phyloP scores from a whole-genome alignment of 139 green algal species.

The Asterochloris sp. region DNA sequence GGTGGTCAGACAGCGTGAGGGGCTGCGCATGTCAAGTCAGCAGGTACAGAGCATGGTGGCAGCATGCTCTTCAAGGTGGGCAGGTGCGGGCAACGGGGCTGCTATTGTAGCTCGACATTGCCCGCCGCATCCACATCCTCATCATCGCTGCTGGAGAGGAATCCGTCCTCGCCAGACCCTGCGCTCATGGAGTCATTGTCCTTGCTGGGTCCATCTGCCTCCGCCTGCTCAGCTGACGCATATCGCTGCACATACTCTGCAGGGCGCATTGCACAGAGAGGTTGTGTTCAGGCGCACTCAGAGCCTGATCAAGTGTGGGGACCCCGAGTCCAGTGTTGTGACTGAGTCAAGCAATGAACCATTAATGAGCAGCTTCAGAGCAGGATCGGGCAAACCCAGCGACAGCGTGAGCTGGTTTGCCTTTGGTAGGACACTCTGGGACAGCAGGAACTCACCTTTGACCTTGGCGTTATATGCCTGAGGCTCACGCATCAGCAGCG shows the following conservation, averaged over 20 bases:
- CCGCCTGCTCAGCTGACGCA: conserved; percentile 48
- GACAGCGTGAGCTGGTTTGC: neutral
- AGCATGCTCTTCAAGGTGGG: too few relatives aligned
- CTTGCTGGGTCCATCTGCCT: conserved; percentile 24
- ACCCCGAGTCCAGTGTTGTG: neutral
- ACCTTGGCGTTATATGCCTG: conserved; percentile 90
- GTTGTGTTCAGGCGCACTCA: neutral
- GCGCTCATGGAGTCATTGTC: conserved; percentile 43
- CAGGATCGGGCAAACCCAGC: neutral
- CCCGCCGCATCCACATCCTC: conserved; percentile 33
- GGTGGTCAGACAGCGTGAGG: too few relatives aligned
- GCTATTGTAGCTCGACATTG: too few relatives aligned
- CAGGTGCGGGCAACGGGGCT: too few relatives aligned
- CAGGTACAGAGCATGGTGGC: too few relatives aligned
- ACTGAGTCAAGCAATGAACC: neutral
- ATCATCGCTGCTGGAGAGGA: conserved; percentile 69
- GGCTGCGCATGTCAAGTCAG: too few relatives aligned
- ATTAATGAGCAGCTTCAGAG: neutral
- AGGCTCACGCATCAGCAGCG: conserved; percentile 95
- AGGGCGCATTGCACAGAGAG: neutral
- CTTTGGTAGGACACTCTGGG: neutral
- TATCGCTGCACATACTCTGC: conserved; percentile 78
- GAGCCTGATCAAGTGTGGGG: neutral
- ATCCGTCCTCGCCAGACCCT: conserved; percentile 47
- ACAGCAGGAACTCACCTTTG: conserved; percentile 45